These are phyloP conservation scores for Penicillium arizonense DNA, from an alignment of 495 filamentous ascomycete genomes.

Conservation along the genomic window DNA sequence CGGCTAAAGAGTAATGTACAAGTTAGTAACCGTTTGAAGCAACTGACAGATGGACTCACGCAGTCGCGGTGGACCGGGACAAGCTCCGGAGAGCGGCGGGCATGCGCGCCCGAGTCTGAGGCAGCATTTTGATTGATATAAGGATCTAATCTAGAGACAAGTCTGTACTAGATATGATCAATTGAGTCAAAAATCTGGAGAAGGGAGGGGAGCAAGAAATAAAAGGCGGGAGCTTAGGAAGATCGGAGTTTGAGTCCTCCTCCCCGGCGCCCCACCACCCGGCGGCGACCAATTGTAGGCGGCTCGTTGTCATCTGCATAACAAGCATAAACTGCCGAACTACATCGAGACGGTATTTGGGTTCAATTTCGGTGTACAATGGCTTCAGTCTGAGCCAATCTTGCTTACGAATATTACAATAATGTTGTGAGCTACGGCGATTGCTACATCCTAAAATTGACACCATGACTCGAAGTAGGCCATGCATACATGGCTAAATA, in stretches of 20 bases:
- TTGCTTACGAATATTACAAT: no score
- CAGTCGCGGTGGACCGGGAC: constrained; percentile 19
- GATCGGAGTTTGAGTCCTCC: constrained; percentile 27
- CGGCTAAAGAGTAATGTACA: constrained; percentile 31
- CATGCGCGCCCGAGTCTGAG: constrained; percentile 41
- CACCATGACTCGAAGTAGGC: no score
- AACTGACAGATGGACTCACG: constrained; percentile 15
- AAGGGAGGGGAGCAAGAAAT: constrained; percentile 16
- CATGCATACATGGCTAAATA: no score
- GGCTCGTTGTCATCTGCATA: not conserved
- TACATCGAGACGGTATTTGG: not conserved
- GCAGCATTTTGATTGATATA: constrained; percentile 34
- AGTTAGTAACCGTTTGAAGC: constrained; percentile 14
- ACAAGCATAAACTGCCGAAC: not conserved
- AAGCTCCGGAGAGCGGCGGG: constrained; percentile 43
- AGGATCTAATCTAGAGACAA: constrained; percentile 11
- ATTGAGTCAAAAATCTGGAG: constrained; percentile 10
- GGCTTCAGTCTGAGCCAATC: no score
- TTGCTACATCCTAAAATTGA: no score
- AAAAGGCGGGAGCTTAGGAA: constrained; percentile 23
- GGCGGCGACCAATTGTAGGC: not conserved
- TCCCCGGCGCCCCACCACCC: constrained; percentile 21
- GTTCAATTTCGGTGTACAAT: no score
- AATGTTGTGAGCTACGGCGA: no score
- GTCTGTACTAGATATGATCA: constrained; percentile 5